Conservation (phyloP, 164 flowering plant species). For the Stephania cephalantha region DNA sequence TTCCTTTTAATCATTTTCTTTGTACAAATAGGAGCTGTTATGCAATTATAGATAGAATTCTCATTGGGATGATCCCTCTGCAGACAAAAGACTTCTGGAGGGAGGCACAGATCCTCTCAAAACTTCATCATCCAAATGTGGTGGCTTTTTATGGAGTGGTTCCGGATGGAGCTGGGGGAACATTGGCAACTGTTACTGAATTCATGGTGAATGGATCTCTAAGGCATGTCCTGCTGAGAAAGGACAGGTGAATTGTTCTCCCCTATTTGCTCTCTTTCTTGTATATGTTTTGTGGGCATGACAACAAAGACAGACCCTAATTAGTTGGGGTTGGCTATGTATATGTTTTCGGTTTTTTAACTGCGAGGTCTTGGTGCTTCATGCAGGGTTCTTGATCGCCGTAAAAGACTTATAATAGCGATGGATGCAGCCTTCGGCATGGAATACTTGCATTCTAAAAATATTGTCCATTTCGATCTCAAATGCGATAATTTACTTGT, state of each 20-base stretch:
- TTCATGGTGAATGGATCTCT: constrained; percentile 83
- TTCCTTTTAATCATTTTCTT: no score
- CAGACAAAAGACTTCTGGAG: constrained; percentile 87
- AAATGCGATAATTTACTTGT: constrained; percentile 90
- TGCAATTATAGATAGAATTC: neutral
- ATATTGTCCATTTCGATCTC: constrained; percentile 83
- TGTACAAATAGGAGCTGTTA: neutral
- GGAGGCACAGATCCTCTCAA: constrained; percentile 73
- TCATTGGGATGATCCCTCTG: neutral
- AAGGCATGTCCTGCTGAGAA: constrained; percentile 53
- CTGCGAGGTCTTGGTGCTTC: constrained; percentile 12
- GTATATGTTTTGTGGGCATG: no score
- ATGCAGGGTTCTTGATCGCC: constrained; percentile 67
- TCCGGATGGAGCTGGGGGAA: constrained; percentile 77
- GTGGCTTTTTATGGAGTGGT: constrained; percentile 87
- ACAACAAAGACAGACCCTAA: no score
- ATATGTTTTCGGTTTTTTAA: neutral
- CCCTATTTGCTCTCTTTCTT: neutral
- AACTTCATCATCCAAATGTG: constrained; percentile 88
- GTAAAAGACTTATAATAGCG: constrained; percentile 66
- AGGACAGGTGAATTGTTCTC: constrained; percentile 44
- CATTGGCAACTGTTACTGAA: constrained; percentile 82
- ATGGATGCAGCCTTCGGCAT: constrained; percentile 95
- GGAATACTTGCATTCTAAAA: constrained; percentile 82
- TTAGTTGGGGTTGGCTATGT: no score